Percentiles rank a stretch among this genome's conserved stretches.
Evolutionary conservation across 2,329 filamentous ascomycete species (phyloP).

Genomic region (Aureobasidium uvarum): DNA sequence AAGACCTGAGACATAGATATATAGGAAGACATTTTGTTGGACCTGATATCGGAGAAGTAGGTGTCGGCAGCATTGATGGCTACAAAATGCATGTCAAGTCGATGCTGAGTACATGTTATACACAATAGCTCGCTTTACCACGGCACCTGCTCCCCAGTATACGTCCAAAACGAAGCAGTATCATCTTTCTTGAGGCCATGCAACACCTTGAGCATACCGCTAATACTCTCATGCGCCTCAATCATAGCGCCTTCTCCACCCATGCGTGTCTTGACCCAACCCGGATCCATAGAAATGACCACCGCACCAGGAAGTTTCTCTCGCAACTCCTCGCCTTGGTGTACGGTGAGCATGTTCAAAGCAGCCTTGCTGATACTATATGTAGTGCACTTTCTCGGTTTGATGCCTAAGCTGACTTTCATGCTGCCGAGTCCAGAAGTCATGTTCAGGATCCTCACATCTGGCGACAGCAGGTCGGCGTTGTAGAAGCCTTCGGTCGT

Average conservation of each 20-base stretch:
- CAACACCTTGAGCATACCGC: constrained; percentile 42
- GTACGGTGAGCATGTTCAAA: constrained; percentile 47
- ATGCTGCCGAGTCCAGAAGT: constrained; percentile 39
- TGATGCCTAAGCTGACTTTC: constrained; percentile 35
- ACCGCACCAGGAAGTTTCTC: constrained; percentile 36
- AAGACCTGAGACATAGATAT: too few species aligned
- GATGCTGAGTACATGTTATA: too few species aligned
- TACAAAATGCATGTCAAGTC: not conserved
- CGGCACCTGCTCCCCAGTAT: constrained; percentile 39
- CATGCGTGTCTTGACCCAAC: constrained; percentile 48
- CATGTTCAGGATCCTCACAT: constrained; percentile 41
- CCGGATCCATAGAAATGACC: constrained; percentile 46
- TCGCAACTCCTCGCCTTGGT: constrained; percentile 43
- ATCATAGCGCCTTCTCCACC: constrained; percentile 44
- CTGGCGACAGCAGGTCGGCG: constrained; percentile 34
- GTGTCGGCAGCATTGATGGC: not conserved
- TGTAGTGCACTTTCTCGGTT: constrained; percentile 39
- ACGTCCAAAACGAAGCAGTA: constrained; percentile 42
- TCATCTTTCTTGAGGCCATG: constrained; percentile 37
- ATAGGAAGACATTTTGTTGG: too few species aligned
- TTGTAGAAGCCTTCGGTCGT: constrained; percentile 42
- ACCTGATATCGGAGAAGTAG: too few species aligned
- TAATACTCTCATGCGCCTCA: constrained; percentile 41
- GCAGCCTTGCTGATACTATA: constrained; percentile 48
- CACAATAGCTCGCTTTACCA: constrained; percentile 34